Percentiles rank a stretch among this genome's conserved stretches.
phyloP scores from a whole-genome alignment of 352 stramenopile genomes.

The Thalassiosira oceanica region DNA sequence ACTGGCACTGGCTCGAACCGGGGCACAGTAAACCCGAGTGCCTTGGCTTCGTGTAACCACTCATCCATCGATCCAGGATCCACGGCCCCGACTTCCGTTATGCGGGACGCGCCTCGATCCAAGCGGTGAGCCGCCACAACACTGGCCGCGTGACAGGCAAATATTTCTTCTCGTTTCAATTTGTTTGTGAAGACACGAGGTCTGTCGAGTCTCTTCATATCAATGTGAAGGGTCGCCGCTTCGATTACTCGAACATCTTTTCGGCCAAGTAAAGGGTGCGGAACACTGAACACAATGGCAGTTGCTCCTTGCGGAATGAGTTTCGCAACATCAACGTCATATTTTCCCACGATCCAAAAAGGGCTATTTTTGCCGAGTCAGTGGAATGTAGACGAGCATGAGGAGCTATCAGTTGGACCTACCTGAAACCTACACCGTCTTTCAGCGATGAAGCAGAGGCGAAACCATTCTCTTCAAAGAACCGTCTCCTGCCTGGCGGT shows the following conservation, averaged over 20 bases:
- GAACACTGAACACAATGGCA: constrained; percentile 54
- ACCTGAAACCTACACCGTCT: constrained; percentile 30
- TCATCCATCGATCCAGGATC: constrained; percentile 47
- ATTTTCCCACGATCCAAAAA: constrained; percentile 60
- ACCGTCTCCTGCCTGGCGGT: constrained; percentile 18
- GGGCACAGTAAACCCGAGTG: constrained; percentile 43
- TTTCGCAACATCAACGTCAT: constrained; percentile 31
- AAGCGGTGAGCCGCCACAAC: constrained; percentile 41
- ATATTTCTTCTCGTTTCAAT: constrained; percentile 49
- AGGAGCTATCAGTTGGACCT: too few species aligned
- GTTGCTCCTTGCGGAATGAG: constrained; percentile 44
- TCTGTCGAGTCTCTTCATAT: constrained; percentile 43
- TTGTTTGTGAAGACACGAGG: constrained; percentile 54
- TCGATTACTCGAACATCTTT: constrained; percentile 46
- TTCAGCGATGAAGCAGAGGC: constrained; percentile 28
- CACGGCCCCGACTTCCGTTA: constrained; percentile 52
- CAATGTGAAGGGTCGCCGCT: constrained; percentile 50
- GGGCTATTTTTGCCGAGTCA: too few species aligned
- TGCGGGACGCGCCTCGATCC: constrained; percentile 7
- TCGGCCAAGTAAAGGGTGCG: constrained; percentile 41
- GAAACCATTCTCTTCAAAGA: constrained; percentile 49
- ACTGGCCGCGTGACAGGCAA: constrained; percentile 55
- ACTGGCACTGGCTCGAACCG: constrained; percentile 17
- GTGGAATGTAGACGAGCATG: too few species aligned
- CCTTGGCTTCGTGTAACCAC: constrained; percentile 47